Conservation (phyloP, 768 basidiomycete genomes). For the Postia placenta region DNA sequence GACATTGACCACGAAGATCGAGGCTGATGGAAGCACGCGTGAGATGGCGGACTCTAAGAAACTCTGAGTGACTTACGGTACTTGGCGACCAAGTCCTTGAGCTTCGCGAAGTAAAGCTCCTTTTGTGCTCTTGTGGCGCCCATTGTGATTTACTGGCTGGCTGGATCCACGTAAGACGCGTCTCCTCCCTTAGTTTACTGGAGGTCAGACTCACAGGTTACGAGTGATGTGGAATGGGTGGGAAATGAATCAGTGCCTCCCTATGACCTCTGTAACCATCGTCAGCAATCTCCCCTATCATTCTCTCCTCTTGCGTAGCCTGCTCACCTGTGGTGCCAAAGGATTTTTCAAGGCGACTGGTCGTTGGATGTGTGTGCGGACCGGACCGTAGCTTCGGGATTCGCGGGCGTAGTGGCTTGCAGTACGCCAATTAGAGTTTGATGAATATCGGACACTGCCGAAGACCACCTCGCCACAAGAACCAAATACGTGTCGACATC, state of each 20-base stretch:
- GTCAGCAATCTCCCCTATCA: conserved; percentile 9
- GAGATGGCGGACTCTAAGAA: background rate
- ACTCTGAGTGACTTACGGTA: conserved; percentile 56
- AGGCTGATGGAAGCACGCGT: conserved; percentile 46
- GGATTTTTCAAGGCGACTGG: conserved; percentile 90
- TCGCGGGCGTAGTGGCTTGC: conserved; percentile 16
- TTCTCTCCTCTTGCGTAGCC: background rate
- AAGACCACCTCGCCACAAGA: background rate
- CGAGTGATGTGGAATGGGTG: conserved; percentile 15
- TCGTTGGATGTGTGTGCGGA: conserved; percentile 12
- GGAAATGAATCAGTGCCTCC: conserved; percentile 64
- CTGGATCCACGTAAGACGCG: background rate
- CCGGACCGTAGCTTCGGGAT: background rate
- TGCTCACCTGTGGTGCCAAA: conserved; percentile 74
- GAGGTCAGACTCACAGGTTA: too few species aligned
- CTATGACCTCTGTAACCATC: conserved; percentile 71
- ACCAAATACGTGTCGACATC: background rate
- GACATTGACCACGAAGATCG: conserved; percentile 98
- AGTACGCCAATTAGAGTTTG: conserved; percentile 22
- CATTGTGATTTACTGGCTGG: conserved; percentile 55
- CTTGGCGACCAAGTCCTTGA: conserved; percentile 86
- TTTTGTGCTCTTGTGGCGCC: conserved; percentile 90
- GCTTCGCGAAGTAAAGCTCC: conserved; percentile 85
- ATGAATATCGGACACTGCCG: conserved; percentile 7
- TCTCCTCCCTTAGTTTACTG: too few species aligned